Conservation (phyloP, 2,329 filamentous ascomycete genomes). For the Exophiala oligosperma region DNA sequence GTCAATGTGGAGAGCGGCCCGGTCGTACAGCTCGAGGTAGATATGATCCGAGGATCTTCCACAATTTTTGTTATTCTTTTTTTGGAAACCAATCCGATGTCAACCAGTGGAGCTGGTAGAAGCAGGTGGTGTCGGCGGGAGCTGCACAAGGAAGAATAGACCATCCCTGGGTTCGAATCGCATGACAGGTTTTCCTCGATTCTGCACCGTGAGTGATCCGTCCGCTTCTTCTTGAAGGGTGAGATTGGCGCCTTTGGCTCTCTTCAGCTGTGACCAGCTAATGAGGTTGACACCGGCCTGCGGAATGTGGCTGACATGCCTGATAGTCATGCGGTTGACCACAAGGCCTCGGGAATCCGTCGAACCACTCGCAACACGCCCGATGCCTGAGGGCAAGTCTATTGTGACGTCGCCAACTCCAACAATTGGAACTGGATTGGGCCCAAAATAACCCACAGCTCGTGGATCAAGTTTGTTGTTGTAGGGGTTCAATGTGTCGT, state of each 20-base stretch:
- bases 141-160: constrained; percentile 13
- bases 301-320: constrained; percentile 13
- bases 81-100: not conserved
- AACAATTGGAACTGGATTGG: constrained; percentile 14
- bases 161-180: constrained; percentile 11
- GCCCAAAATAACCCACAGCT: constrained; percentile 14
- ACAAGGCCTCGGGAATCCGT: not conserved
- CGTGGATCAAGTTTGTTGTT: constrained; percentile 1
- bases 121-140: not conserved
- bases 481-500: constrained; percentile 12
- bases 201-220: constrained; percentile 5
- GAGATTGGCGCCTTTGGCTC: constrained; percentile 7
- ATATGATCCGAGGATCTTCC: too few relatives aligned
- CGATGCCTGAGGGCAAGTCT: not conserved
- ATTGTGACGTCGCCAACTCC: constrained; percentile 16
- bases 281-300: constrained; percentile 15
- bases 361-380: not conserved
- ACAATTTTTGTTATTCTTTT: too few relatives aligned
- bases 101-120: not conserved
- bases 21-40: too few relatives aligned
- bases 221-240: constrained; percentile 11
- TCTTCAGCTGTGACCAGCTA: constrained; percentile 20
- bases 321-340: constrained; percentile 9
- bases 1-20: too few relatives aligned
- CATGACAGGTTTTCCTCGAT: constrained; percentile 5